Evolutionary conservation across 2,329 filamentous ascomycete species (phyloP).

Genomic region (Arthrobotrys entomopaga): DNA sequence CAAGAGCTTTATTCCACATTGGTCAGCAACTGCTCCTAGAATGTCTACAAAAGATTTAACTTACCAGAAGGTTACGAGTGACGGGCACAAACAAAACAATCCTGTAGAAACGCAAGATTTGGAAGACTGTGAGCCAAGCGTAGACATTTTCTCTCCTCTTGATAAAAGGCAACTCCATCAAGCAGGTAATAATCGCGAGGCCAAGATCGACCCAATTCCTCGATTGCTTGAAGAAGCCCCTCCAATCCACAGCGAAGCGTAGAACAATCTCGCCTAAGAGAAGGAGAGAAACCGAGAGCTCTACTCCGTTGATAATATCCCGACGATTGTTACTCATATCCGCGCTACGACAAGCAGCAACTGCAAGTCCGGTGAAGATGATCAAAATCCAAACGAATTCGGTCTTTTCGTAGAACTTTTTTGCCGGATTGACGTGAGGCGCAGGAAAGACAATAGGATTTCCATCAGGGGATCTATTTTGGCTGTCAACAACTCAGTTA

Average conservation of each 20-base stretch:
- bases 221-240: constrained; percentile 77
- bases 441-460: constrained; percentile 9
- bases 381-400: constrained; percentile 80
- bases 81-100: constrained; percentile 89
- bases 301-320: constrained; percentile 75
- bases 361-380: constrained; percentile 82
- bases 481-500: neutral
- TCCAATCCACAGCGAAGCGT: constrained; percentile 81
- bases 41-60: constrained; percentile 47
- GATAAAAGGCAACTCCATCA: constrained; percentile 87
- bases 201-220: constrained; percentile 82
- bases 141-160: constrained; percentile 77
- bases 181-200: constrained; percentile 80
- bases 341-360: constrained; percentile 80
- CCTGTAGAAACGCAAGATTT: constrained; percentile 90
- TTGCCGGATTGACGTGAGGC: constrained; percentile 66
- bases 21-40: constrained; percentile 56
- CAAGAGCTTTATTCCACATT: constrained; percentile 65
- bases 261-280: constrained; percentile 84
- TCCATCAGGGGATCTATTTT: constrained; percentile 24
- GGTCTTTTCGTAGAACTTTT: constrained; percentile 78
- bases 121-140: constrained; percentile 89
- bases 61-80: constrained; percentile 82
- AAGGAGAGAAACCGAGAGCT: constrained; percentile 79
- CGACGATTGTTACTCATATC: constrained; percentile 73